Base-by-base conservation (phyloP, 306 rosid genomes). In the Quercus alba region DNA sequence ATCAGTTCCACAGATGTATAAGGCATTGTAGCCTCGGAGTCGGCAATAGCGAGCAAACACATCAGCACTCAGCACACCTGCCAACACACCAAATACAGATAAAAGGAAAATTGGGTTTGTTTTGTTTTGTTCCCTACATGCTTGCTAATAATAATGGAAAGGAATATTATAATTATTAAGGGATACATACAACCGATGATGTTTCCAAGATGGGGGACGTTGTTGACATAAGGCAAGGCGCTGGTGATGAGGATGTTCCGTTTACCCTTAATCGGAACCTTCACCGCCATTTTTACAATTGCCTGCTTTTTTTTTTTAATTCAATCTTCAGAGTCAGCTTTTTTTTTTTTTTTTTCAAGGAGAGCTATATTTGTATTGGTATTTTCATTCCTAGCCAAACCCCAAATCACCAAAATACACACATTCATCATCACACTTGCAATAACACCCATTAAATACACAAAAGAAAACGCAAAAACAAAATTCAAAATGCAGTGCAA, bases 201-300 rank as follows among this genome's bases (percentile, higher is more conserved):
- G 80, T 95, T 95, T 75, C 99, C 97, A 25, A 95, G 99, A 73
- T 95, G 99, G 56, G 97, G 99, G 2, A 93, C 98, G 86, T 95
- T 95, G 79, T 95, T 95, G 89, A 95, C 98, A 75, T 95, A 93
- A 12, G 99, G 99, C 75, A 95, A 78, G 56, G 99, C 99, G 30
- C 99, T 93, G 77, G 99, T 95, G 83, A 95, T 95, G 87, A 95
- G 98, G 78, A 95, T 74, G 86, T 95, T 95, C 78, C 98, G 93
- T 80, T 89, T 85, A 12, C 97, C 98, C 28, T 87, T 85, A 12
- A 93, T 81, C 2, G 99, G 99, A 49, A 90, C 94, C 92, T 89
- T 95, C 12, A 78, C 78, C 3, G 58, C 70, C 83, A 51, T 21
- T 56, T 41, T 73, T 81, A 56, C 38, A n/a, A 25, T 13, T 56